These are phyloP conservation scores for Globisporangium nodosum DNA, from an alignment of 352 stramenopile species.

Conservation along the genomic window DNA sequence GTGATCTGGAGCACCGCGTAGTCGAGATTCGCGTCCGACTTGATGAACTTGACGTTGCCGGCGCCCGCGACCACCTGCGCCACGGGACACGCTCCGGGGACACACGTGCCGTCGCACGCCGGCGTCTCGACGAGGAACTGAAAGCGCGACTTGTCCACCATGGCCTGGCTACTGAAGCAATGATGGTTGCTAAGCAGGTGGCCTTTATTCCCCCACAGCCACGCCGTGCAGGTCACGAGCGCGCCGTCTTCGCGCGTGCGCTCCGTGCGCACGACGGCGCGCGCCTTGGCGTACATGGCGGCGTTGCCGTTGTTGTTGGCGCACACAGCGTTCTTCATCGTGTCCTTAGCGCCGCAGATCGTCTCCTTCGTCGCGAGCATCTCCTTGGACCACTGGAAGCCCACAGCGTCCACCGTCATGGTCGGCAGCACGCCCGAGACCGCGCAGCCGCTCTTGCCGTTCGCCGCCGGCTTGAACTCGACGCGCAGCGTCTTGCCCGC, in stretches of 20 bases:
- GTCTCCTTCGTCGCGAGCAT: constrained; percentile 30
- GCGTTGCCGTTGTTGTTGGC: constrained; percentile 20
- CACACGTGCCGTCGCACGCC: constrained; percentile 24
- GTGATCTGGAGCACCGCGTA: constrained; percentile 52
- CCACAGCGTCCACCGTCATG: constrained; percentile 23
- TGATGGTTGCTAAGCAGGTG: too few species aligned
- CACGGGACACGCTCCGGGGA: constrained; percentile 18
- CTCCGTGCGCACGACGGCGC: constrained; percentile 44
- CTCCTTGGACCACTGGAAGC: constrained; percentile 35
- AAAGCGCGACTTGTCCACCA: constrained; percentile 29
- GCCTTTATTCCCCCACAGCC: too few species aligned
- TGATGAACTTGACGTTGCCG: constrained; percentile 47
- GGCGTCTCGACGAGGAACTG: constrained; percentile 18
- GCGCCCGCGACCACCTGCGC: constrained; percentile 31
- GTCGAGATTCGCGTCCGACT: constrained; percentile 42
- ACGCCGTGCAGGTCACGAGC: constrained; percentile 35
- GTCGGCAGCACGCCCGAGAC: constrained; percentile 13
- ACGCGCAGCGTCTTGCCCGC: constrained; percentile 27
- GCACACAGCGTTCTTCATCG: constrained; percentile 56
- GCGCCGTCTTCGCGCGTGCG: constrained; percentile 36
- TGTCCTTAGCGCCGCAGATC: constrained; percentile 42
- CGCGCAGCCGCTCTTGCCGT: constrained; percentile 15
- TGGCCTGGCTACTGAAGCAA: constrained; percentile 29
- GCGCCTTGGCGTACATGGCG: constrained; percentile 32
- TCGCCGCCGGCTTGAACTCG: constrained; percentile 30